Evolutionary conservation across 129 eudicot genomes (phyloP).

Genomic region (Tagetes patula): DNA sequence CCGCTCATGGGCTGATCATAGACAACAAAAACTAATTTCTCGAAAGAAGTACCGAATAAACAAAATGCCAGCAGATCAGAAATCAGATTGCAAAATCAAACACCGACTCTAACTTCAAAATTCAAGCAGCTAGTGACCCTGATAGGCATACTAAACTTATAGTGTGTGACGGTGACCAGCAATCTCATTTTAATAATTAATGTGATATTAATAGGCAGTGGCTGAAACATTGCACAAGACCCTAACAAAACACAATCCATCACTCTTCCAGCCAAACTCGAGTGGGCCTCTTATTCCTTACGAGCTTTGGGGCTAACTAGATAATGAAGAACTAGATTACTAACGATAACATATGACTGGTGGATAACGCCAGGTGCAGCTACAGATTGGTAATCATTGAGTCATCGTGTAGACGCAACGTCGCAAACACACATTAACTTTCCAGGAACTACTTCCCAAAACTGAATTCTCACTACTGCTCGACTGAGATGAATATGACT

Average conservation of each 20-base stretch:
- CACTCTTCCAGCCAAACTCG: constrained; percentile 23
- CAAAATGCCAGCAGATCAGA: constrained; percentile 5
- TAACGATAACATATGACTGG: neutral
- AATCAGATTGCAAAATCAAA: constrained; percentile 3
- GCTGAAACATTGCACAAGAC: constrained; percentile 7
- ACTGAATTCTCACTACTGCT: constrained; percentile 7
- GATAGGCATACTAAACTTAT: constrained; percentile 18
- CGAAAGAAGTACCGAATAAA: neutral
- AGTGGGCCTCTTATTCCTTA: constrained; percentile 17
- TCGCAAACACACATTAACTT: constrained; percentile 2
- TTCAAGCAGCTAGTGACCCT: constrained; percentile 8
- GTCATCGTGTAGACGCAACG: constrained; percentile 14
- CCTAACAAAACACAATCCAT: constrained; percentile 14
- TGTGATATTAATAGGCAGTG: constrained; percentile 3
- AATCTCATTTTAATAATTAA: neutral
- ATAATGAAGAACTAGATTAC: neutral
- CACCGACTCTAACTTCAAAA: constrained; percentile 14
- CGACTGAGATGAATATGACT: constrained; percentile 13
- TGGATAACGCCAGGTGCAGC: constrained; percentile 1
- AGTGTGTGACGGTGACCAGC: constrained; percentile 13
- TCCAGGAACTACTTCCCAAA: constrained; percentile 28
- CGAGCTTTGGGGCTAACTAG: constrained; percentile 16
- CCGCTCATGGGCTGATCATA: constrained; percentile 7
- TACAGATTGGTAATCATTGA: constrained; percentile 12
- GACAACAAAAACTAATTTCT: constrained; percentile 3